Conservation (phyloP, 495 filamentous ascomycete species). For the Hapsidospora chrysogenum region DNA sequence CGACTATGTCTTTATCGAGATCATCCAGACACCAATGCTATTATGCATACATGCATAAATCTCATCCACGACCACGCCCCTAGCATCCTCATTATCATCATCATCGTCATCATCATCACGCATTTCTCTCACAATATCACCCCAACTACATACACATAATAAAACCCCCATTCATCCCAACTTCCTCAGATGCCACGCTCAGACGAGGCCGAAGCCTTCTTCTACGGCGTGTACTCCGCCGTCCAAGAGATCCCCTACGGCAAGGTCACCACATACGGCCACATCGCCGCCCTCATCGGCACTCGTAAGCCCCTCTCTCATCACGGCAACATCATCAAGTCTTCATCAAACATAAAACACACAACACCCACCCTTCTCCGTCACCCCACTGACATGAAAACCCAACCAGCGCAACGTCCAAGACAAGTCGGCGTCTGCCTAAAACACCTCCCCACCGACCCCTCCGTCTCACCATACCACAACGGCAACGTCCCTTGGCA, state of each 20-base stretch:
- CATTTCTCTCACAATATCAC: no score
- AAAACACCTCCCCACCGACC: constrained; percentile 54
- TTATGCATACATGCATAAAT: no score
- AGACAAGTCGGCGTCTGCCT: constrained; percentile 80
- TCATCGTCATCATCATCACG: no score
- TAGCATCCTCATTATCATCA: no score
- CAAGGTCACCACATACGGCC: constrained; percentile 75
- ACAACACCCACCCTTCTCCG: neutral
- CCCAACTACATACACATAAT: no score
- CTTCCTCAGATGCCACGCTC: constrained; percentile 44
- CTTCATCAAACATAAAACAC: neutral
- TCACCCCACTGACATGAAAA: constrained; percentile 1
- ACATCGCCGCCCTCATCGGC: constrained; percentile 68
- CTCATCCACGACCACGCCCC: no score
- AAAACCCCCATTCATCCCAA: no score
- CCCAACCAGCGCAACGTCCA: constrained; percentile 39
- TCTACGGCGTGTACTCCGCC: constrained; percentile 64
- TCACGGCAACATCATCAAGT: neutral
- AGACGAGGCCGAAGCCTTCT: constrained; percentile 76
- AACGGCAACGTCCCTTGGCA: constrained; percentile 82
- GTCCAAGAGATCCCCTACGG: constrained; percentile 73
- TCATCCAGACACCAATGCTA: no score
- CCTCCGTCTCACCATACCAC: constrained; percentile 39
- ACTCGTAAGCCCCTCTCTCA: constrained; percentile 47
- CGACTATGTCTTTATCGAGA: no score